These are phyloP conservation scores for Biscogniauxia marginata DNA, from an alignment of 2,329 filamentous ascomycete genomes.

Conservation along the genomic window DNA sequence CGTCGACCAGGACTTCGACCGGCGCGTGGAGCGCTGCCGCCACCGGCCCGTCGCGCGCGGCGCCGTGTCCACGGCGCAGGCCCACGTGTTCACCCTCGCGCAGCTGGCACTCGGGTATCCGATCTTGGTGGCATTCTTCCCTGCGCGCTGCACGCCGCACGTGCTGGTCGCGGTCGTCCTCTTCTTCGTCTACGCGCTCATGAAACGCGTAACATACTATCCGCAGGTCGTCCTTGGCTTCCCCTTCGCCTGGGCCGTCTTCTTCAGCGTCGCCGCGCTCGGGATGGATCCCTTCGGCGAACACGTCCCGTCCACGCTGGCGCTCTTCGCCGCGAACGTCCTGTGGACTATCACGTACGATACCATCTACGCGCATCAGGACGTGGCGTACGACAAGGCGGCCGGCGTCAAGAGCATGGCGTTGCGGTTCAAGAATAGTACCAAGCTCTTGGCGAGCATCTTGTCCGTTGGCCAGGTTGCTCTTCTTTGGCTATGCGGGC, in stretches of 20 bases:
- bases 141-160: constrained; percentile 4
- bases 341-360: constrained; percentile 19
- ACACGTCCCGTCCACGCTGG: constrained; percentile 16
- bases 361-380: constrained; percentile 22
- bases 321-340: constrained; percentile 15
- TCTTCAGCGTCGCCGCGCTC: constrained; percentile 46
- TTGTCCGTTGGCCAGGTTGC: constrained; percentile 7
- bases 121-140: constrained; percentile 34
- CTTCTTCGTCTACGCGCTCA: constrained; percentile 47
- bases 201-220: constrained; percentile 52
- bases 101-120: constrained; percentile 33
- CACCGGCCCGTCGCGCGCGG: constrained; percentile 50
- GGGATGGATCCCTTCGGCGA: constrained; percentile 44
- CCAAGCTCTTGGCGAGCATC: constrained; percentile 3
- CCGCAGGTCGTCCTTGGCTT: constrained; percentile 51
- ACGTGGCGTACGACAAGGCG: constrained; percentile 17
- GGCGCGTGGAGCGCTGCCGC: constrained; percentile 48
- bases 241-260: constrained; percentile 48
- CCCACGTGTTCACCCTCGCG: constrained; percentile 41
- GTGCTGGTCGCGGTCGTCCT: constrained; percentile 38
- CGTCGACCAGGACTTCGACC: constrained; percentile 53
- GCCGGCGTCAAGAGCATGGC: constrained; percentile 21
- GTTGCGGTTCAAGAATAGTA: constrained; percentile 13
- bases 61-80: constrained; percentile 36
- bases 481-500: constrained; percentile 8